Evolutionary conservation across 805 yeast species (phyloP), one percentile per base, ranked within the genome.

Genomic region (Cyberlindnera misumaiensis): DNA sequence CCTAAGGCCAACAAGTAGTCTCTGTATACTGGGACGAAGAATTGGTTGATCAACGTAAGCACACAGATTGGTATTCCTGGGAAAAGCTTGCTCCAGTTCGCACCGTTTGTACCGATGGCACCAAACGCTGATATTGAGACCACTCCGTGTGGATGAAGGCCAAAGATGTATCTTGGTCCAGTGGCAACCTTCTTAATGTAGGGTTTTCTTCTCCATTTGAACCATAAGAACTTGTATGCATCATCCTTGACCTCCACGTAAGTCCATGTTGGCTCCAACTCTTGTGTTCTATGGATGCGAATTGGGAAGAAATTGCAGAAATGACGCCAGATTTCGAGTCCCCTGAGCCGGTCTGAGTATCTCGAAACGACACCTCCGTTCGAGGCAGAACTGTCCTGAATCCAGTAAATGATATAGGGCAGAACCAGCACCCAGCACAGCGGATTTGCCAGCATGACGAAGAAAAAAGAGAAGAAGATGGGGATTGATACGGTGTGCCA

Each of bases 101-200:
- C 79, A 16, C 94, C 90, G 43, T 89, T 88, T 4, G 95, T 84
- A 0, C 82, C 87, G 45, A 89, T 65, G 0, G 81, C 79, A 1
- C 95, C 95, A 57, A 89, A 79, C 1, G 82, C 89, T 3, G 97
- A 96, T 73, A 89, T 71, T 1, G 95, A 84, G 11, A 89, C 88
- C 12, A 90, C 89, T 0, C 98, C 98, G 59, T 93, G 98, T 0
- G 98, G 98, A 59, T 89, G 97, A 53, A 86, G 81, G 0, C 96
- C 95, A 61, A 90, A 90, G 2, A 90, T 75, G 59, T 93, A 90
- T 28, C 82, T 65, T 3, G 86, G 89, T 0, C 87, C 90, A 3
- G 76, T 62, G 35, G 70, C 52, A 2, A 67, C 60, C 31, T 53
- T 50, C 35, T 58, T 58, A 22, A 40, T 46, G 26, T 53, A 52